Conservation (phyloP, 495 filamentous ascomycete genomes). For the Aspergillus campestris region DNA sequence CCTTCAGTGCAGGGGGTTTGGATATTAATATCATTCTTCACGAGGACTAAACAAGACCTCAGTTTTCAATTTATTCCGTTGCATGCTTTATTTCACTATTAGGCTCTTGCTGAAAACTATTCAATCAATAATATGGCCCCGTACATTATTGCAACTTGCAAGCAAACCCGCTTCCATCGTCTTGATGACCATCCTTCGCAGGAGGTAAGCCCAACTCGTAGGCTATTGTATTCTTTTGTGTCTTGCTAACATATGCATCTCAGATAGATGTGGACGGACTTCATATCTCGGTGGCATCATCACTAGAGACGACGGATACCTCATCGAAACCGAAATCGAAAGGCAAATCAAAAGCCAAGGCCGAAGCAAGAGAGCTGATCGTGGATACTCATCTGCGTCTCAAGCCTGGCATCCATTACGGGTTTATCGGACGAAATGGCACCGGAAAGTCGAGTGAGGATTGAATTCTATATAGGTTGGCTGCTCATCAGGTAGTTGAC, state of each 20-base stretch:
- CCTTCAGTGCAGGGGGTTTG: too few species aligned
- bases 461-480: too few species aligned
- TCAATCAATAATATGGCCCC: conserved; percentile 15
- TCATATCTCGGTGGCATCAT: conserved; percentile 48
- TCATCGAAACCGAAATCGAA: conserved; percentile 32
- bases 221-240: neutral
- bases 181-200: conserved; percentile 31
- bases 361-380: conserved; percentile 57
- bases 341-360: conserved; percentile 44
- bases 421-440: conserved; percentile 68
- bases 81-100: neutral
- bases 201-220: too few species aligned
- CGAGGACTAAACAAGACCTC: too few species aligned
- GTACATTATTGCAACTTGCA: conserved; percentile 38
- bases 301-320: conserved; percentile 16
- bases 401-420: conserved; percentile 63
- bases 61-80: neutral
- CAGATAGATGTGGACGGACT: conserved; percentile 63
- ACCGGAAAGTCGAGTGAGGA: conserved; percentile 73
- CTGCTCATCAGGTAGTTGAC: too few species aligned
- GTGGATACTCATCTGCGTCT: conserved; percentile 57
- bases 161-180: conserved; percentile 39
- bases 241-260: neutral
- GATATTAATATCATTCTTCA: too few species aligned
- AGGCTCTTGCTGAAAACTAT: neutral